Conservation (phyloP, 495 filamentous ascomycete species). For the Penicillium roqueforti region DNA sequence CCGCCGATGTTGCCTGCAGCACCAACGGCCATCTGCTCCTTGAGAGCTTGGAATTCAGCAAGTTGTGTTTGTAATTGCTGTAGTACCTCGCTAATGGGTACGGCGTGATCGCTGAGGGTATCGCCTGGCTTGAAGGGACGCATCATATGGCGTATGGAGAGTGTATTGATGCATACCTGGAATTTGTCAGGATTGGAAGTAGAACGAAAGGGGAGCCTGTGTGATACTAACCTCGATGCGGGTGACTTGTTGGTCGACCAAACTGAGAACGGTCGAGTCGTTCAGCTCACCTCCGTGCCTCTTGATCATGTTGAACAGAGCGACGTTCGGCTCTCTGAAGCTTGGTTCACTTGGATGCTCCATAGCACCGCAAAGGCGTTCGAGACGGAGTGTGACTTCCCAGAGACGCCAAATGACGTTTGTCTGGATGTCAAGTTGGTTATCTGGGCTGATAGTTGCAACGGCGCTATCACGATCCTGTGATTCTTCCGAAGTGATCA, state of each 20-base stretch:
- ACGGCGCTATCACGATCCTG: conserved; percentile 32
- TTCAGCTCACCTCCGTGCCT: conserved; percentile 79
- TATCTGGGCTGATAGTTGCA: conserved; percentile 45
- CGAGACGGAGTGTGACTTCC: conserved; percentile 81
- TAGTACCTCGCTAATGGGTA: conserved; percentile 49
- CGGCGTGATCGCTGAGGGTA: conserved; percentile 46
- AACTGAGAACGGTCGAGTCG: conserved; percentile 76
- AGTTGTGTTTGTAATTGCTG: conserved; percentile 46
- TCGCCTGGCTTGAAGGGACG: conserved; percentile 46
- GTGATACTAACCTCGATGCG: conserved; percentile 77
- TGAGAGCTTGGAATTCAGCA: conserved; percentile 48
- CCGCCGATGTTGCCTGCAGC: conserved; percentile 28
- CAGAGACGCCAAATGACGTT: conserved; percentile 85
- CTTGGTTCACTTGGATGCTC: conserved; percentile 57
- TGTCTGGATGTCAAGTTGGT: conserved; percentile 67
- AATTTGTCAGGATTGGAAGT: conserved; percentile 13
- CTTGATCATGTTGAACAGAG: conserved; percentile 78
- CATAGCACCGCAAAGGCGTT: conserved; percentile 84
- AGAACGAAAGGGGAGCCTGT: background rate
- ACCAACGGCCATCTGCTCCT: conserved; percentile 41
- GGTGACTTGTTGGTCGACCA: conserved; percentile 90
- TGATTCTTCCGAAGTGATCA: conserved; percentile 54
- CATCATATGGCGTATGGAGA: conserved; percentile 62
- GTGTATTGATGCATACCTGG: conserved; percentile 61
- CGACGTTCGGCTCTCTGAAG: conserved; percentile 70